phyloP scores from a whole-genome alignment of 2,329 filamentous ascomycete genomes.

The Trichophyton schoenleinii region DNA sequence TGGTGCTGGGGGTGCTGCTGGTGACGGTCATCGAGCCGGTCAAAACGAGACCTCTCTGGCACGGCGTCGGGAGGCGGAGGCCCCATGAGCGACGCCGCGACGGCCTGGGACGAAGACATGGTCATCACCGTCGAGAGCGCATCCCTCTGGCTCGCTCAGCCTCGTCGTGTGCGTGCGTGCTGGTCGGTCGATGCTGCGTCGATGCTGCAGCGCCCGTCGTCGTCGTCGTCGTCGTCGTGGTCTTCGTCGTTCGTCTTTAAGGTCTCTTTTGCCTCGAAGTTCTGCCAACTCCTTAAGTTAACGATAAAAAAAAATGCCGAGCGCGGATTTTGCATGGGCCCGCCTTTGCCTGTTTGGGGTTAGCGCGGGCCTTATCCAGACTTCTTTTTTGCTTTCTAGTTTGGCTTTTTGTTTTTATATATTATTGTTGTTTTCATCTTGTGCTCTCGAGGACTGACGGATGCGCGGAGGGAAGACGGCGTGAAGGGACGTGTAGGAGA shows the following conservation, averaged over 20 bases:
- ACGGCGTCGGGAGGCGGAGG: conserved; percentile 34
- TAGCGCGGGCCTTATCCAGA: neutral
- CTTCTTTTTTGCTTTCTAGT: neutral
- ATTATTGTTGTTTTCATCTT: neutral
- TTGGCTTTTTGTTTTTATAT: neutral
- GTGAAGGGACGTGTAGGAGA: no score
- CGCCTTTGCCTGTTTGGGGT: neutral
- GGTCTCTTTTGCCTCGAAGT: neutral
- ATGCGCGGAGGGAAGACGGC: no score
- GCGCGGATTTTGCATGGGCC: neutral
- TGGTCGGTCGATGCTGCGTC: no score
- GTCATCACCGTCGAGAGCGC: conserved; percentile 14
- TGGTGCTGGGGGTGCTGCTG: neutral
- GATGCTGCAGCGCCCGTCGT: no score
- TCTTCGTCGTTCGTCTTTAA: neutral
- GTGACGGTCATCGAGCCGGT: conserved; percentile 19
- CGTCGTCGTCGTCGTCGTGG: neutral
- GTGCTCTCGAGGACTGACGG: no score
- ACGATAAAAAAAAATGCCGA: neutral
- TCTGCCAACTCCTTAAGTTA: neutral
- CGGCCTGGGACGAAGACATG: conserved; percentile 36
- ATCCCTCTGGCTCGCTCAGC: neutral
- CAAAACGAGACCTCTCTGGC: conserved; percentile 29
- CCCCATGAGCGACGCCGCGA: conserved; percentile 36
- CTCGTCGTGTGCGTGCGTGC: no score